Evolutionary conservation across 2,329 filamentous ascomycete genomes (phyloP).

Genomic region (Curvularia eragrostidis): DNA sequence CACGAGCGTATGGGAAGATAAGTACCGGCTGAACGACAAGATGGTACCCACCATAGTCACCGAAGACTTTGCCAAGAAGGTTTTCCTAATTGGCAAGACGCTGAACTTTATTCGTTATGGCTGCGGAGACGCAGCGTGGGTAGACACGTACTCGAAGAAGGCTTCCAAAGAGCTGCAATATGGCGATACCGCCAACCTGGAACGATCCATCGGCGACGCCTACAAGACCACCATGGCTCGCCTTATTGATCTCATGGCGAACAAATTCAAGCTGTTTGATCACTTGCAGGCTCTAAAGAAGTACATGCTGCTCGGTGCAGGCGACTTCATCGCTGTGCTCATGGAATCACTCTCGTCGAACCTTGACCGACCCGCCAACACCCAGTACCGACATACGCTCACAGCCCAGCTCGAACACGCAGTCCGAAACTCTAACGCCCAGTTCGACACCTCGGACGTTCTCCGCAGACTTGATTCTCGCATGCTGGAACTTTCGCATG

Average conservation of each 20-base stretch:
- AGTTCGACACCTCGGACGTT: slow-evolving; percentile 92
- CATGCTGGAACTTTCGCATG: slow-evolving; percentile 95
- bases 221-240: slow-evolving; percentile 98
- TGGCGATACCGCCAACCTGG: slow-evolving; percentile 88
- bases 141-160: slow-evolving; percentile 91
- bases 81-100: slow-evolving; percentile 96
- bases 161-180: slow-evolving; percentile 92
- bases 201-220: slow-evolving; percentile 93
- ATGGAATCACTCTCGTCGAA: slow-evolving; percentile 97
- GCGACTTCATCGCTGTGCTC: slow-evolving; percentile 93
- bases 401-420: slow-evolving; percentile 98
- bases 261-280: slow-evolving; percentile 93
- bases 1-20: slow-evolving; percentile 97
- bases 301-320: slow-evolving; percentile 92
- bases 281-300: slow-evolving; percentile 92
- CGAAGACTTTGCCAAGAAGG: slow-evolving; percentile 90
- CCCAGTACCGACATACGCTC: slow-evolving; percentile 93
- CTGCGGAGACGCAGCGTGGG: slow-evolving; percentile 92
- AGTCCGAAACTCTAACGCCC: slow-evolving; percentile 94
- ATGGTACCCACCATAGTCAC: slow-evolving; percentile 96
- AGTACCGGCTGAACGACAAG: slow-evolving; percentile 82
- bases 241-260: slow-evolving; percentile 89
- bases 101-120: slow-evolving; percentile 98
- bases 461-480: slow-evolving; percentile 92
- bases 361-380: slow-evolving; percentile 92